Evolutionary conservation across 352 stramenopile genomes (phyloP).

Genomic region (Salisapilia sapeloensis): DNA sequence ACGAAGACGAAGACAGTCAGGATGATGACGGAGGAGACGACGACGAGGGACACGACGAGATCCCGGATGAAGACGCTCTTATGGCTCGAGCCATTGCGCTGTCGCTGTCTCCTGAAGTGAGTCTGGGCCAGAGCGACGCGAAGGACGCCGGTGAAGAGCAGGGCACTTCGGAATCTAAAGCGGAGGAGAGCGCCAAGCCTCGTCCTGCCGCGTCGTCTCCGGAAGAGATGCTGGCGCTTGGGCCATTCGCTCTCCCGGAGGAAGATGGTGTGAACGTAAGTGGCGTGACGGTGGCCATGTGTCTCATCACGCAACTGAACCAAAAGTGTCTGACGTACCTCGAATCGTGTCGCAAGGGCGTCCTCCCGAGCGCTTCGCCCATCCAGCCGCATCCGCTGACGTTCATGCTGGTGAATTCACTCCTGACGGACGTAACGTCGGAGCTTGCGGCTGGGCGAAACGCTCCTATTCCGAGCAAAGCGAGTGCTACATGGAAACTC

Average conservation of each 20-base stretch:
- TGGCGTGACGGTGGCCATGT: slow-evolving; percentile 25
- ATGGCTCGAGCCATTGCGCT: slow-evolving; percentile 79
- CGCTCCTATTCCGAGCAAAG: slow-evolving; percentile 13
- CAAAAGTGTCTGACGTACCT: slow-evolving; percentile 61
- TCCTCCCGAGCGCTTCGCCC: slow-evolving; percentile 38
- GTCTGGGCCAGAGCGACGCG: slow-evolving; percentile 13
- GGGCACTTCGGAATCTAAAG: slow-evolving; percentile 1
- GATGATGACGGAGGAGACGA: slow-evolving; percentile 18
- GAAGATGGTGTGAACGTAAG: slow-evolving; percentile 18
- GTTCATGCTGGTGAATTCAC: slow-evolving; percentile 79
- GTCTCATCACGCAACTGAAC: slow-evolving; percentile 40
- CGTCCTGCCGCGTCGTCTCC: slow-evolving; percentile 41
- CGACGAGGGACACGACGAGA: slow-evolving; percentile 36
- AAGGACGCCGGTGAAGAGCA: slow-evolving; percentile 4
- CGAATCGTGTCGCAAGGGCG: slow-evolving; percentile 37
- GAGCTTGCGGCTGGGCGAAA: slow-evolving; percentile 5
- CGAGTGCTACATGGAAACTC: slow-evolving; percentile 23
- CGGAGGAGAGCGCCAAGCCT: slow-evolving; percentile 10
- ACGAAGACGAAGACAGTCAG: slow-evolving; percentile 5
- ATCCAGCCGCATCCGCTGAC: slow-evolving; percentile 71
- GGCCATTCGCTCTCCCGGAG: slow-evolving; percentile 33
- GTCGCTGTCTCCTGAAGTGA: slow-evolving; percentile 73
- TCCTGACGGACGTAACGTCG: slow-evolving; percentile 32
- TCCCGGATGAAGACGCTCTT: slow-evolving; percentile 70
- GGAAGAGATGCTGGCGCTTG: slow-evolving; percentile 45